phyloP scores from a whole-genome alignment of 768 basidiomycete genomes.

The Filobasidium wieringae region DNA sequence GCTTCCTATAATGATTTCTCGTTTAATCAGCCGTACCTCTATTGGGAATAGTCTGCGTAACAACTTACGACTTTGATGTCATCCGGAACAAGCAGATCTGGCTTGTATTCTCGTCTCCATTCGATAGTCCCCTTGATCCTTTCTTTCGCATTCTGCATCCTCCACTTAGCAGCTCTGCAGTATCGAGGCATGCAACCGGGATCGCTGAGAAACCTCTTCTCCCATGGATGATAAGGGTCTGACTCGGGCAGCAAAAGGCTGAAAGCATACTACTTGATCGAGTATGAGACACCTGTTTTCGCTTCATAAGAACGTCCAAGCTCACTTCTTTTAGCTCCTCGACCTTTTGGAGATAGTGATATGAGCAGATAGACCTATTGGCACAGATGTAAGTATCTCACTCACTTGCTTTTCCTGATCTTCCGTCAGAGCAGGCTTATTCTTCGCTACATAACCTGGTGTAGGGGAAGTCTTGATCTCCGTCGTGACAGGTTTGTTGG shows the following conservation, averaged over 20 bases:
- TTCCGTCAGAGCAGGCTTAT: slow-evolving; percentile 53
- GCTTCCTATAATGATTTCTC: slow-evolving; percentile 43
- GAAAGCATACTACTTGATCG: slow-evolving; percentile 52
- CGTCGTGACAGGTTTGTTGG: slow-evolving; percentile 32
- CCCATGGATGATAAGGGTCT: slow-evolving; percentile 67
- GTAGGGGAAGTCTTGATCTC: slow-evolving; percentile 51
- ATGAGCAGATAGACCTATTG: background rate
- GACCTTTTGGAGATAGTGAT: slow-evolving; percentile 39
- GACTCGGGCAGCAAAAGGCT: slow-evolving; percentile 53
- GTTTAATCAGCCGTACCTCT: no score
- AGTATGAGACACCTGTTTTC: background rate
- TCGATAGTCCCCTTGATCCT: slow-evolving; percentile 66
- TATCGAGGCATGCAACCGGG: slow-evolving; percentile 58
- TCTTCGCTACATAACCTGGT: slow-evolving; percentile 45
- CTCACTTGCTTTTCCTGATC: slow-evolving; percentile 46
- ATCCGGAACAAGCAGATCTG: slow-evolving; percentile 68
- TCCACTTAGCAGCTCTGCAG: slow-evolving; percentile 78
- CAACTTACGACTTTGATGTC: slow-evolving; percentile 46
- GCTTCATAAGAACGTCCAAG: background rate
- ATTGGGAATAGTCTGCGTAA: no score
- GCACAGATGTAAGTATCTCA: background rate
- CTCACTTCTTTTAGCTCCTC: slow-evolving; percentile 52
- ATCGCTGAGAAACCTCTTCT: slow-evolving; percentile 61
- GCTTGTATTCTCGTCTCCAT: slow-evolving; percentile 74
- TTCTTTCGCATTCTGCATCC: slow-evolving; percentile 60